phyloP scores from a whole-genome alignment of 441 rosid genomes.

The Biscutella laevigata region DNA sequence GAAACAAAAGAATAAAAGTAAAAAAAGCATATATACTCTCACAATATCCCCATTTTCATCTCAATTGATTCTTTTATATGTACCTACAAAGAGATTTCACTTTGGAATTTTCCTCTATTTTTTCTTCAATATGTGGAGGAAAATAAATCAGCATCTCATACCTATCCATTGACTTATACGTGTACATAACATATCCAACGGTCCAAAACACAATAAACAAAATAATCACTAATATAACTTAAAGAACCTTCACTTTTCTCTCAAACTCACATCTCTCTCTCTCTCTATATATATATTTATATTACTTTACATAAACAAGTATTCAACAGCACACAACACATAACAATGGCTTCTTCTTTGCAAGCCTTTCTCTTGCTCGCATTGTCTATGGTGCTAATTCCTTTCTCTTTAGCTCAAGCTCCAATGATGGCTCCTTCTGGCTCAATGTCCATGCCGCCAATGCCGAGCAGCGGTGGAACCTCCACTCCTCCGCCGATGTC shows the following conservation, averaged over 20 bases:
- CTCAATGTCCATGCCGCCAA: conserved; percentile 28
- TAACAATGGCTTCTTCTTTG: conserved; percentile 19
- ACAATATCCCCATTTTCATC: conserved; percentile 4
- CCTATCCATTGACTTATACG: conserved; percentile 19
- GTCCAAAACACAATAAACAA: background rate
- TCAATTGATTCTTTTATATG: conserved; percentile 14
- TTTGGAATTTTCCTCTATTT: conserved; percentile 20
- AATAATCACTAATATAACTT: background rate
- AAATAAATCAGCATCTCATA: conserved; percentile 22
- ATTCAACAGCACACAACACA: conserved; percentile 7
- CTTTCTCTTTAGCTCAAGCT: conserved; percentile 23
- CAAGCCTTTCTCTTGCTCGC: conserved; percentile 15
- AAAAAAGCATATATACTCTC: background rate
- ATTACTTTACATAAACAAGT: conserved; percentile 15
- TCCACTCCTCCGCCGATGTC: background rate
- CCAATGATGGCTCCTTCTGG: conserved; percentile 32
- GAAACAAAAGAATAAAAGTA: background rate
- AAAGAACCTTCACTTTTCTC: conserved; percentile 24
- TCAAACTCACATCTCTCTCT: conserved; percentile 1
- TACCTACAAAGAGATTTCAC: conserved; percentile 17
- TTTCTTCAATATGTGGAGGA: conserved; percentile 13
- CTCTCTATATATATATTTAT: conserved; percentile 10
- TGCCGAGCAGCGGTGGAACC: conserved; percentile 3
- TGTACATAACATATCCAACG: conserved; percentile 15
- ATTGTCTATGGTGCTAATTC: conserved; percentile 17